Evolutionary conservation across 371 early-diverging fungal genomes (phyloP), one percentile per base, ranked within the genome.

Genomic region (Rhizopus arrhizus): DNA sequence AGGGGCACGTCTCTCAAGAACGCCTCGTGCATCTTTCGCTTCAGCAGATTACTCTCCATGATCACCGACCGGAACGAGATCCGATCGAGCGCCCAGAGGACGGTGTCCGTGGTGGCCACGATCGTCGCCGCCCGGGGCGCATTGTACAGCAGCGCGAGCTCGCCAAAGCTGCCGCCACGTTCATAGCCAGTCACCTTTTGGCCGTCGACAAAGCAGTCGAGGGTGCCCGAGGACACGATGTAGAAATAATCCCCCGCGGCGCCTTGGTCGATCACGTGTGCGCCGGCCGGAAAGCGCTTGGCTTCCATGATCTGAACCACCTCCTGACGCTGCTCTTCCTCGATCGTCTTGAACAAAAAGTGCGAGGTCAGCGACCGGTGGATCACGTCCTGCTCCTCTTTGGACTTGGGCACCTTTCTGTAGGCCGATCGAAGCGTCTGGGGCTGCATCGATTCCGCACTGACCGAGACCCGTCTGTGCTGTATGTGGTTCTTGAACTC

Each of bases 111-210:
- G 0, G 91, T 91, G 12, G 95, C 92, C 7, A 77, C 75, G 22
- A 98, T 93, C 5, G 98, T 95, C 35, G 97, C 97, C 3, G 98
- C 96, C 52, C 98, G 86, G 4, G 96, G 95, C 16, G 95, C 91
- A 68, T 94, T 95, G 80, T 99, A 97, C 91, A 99, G 95, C 12
- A 98, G 83, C 9, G 99, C 97, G 58, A 98, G 80, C 75, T 98
- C 97, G 58, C 98, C 99, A 88, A 99, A 96, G 66, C 88, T 87
- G 34, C 94, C 95, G 56, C 92, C 89, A 15, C 91, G 80, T 13
- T 79, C 84, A 66, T 91, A 92, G 13, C 84, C 81, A 48, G 82
- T 80, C 4, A 96, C 95, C 64, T 88, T 88, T 42, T 77, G 67
- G 56, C 81, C 83, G 46, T 78, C 68, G 71, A 95, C 90, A 71